Evolutionary conservation across 768 basidiomycete species (phyloP), one percentile per base, ranked within the genome.

Genomic region (Termitomyces sp.): DNA sequence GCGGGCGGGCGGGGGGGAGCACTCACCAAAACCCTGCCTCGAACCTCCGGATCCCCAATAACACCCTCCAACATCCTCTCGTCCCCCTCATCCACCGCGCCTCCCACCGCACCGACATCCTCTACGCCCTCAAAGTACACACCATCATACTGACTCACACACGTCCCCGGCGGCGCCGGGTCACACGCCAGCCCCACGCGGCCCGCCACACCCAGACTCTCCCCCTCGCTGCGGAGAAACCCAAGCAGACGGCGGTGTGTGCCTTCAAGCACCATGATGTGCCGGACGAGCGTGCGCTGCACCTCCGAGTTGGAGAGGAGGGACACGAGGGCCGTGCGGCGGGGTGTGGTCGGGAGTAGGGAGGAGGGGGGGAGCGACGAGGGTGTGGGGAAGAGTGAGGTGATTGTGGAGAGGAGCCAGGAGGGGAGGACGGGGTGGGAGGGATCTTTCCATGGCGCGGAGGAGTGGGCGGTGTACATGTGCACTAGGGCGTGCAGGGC

Each of bases 391-490:
- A 83, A 78, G 9, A 78, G 71, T 0, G 71, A 60, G 2, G 71
- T 67, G 45, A 87, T 73, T 2, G 83, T 85, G n/a, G 72, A 68
- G 1, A 79, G 65, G 62, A 97, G 84, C 94, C 94, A 98, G 0
- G 77, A 67, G 1, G 80, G 64, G 35, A 80, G 97, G 0, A 76
- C 67, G 1, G 80, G 64, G 33, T 79, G 74, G 1, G 68, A 64
- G 0, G 87, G 73, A 14, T 87, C 84, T 73, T 95, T 98, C 94
- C 94, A 98, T 2, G 96, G 68, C 0, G 84, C 68, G 9, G 71
- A 76, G 0, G 91, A 89, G 7, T 92, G 87, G 43, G 87, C 83
- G 3, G 81, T 90, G 68, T 98, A 98, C 23, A 98, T 82, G 64
- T 94, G 91, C 0, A 91, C 89, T 3, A 98, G 79, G 8, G 97